Percentiles rank a stretch among this genome's conserved stretches.
Conservation (phyloP, 345 rosid species). For the Clausena lansium region DNA sequence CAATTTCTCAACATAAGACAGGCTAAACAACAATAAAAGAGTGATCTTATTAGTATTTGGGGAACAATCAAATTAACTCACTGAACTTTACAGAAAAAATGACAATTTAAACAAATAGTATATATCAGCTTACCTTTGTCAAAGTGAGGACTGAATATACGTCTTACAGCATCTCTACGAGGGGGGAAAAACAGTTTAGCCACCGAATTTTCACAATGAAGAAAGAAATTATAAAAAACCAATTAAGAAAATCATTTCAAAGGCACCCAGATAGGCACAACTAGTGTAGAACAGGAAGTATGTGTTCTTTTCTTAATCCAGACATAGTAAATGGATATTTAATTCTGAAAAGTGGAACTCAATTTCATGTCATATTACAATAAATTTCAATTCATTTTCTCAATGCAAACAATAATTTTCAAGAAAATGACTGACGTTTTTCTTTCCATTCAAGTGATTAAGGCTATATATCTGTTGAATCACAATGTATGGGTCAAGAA, state of each 20-base stretch:
- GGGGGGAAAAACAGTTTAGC: background rate
- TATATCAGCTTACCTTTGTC: constrained; percentile 53
- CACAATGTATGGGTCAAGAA: background rate
- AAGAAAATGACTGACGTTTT: background rate
- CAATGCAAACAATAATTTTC: background rate
- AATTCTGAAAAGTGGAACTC: background rate
- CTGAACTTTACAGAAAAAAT: background rate
- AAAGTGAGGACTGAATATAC: constrained; percentile 54
- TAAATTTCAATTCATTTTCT: background rate
- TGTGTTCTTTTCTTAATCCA: background rate
- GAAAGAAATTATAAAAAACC: background rate
- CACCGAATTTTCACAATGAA: constrained; percentile 11
- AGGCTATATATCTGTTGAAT: background rate
- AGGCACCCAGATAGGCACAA: background rate
- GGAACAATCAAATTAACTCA: constrained; percentile 1
- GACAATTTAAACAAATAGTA: background rate
- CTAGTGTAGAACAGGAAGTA: background rate
- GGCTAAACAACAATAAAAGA: background rate
- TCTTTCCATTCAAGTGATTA: background rate
- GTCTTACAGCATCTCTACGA: constrained; percentile 62
- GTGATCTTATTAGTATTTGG: background rate
- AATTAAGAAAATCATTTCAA: background rate
- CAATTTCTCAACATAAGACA: background rate
- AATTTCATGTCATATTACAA: background rate
- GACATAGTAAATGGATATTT: background rate